Conservation (phyloP, 2,329 filamentous ascomycete species). For the Pseudogymnoascus sp. region DNA sequence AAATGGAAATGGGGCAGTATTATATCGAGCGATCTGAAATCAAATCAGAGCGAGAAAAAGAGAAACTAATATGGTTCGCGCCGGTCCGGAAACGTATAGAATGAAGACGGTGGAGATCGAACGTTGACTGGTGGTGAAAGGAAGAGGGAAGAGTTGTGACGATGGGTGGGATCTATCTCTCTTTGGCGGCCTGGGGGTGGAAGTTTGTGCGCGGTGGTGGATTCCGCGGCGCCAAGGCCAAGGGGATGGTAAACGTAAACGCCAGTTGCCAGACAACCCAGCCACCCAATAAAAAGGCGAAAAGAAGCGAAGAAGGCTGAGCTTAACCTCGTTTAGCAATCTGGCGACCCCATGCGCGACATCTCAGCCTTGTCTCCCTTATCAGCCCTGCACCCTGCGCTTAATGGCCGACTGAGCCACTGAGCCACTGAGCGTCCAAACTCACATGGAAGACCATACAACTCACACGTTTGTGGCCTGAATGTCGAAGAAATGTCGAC, state of each 20-base stretch:
- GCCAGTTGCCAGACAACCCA: conserved; percentile 1
- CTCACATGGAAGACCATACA: not conserved
- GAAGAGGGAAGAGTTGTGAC: conserved; percentile 3
- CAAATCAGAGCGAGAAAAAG: conserved; percentile 6
- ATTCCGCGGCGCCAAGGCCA: conserved; percentile 5
- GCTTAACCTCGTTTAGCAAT: not conserved
- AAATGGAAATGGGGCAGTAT: not conserved
- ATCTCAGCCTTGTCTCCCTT: conserved; percentile 12
- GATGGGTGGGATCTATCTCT: not conserved
- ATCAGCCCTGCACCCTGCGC: conserved; percentile 8
- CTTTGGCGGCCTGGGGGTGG: not conserved
- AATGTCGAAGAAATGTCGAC: conserved; percentile 2
- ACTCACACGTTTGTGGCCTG: not conserved
- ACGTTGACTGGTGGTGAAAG: conserved; percentile 1
- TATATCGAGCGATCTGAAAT: conserved; percentile 8
- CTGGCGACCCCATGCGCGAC: not conserved
- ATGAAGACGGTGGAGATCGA: conserved; percentile 1
- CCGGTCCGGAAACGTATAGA: not conserved
- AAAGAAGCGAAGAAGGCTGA: not conserved
- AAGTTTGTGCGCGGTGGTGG: conserved; percentile 9
- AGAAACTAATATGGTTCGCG: not conserved
- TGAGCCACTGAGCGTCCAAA: not conserved
- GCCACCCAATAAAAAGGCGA: conserved; percentile 1
- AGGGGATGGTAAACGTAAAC: conserved; percentile 7
- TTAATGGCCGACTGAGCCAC: not conserved